Base-by-base conservation (phyloP, 1,139 yeast genomes). In the Yamadazyma epiphylla region DNA sequence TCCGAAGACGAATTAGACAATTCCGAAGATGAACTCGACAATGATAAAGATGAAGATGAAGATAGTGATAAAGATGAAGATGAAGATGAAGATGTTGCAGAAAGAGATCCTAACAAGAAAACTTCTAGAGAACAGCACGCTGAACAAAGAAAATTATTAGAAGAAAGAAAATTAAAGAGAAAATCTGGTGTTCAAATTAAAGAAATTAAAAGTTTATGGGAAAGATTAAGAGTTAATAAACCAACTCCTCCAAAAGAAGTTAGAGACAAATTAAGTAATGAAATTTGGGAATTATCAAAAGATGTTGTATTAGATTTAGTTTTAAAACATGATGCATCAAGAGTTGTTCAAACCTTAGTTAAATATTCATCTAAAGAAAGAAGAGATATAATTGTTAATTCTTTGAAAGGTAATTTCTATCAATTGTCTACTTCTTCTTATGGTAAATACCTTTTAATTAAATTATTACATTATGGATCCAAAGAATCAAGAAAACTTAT, bases 241-340 rank as follows among this genome's bases (percentile, higher is more conserved):
- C 89, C 91, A 28, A 84, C 95, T 14, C 71, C 88, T 26, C 83
- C 95, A 29, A 80, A 82, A 43, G 78, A 71, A 37, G 74, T 82
- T 21, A 80, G 96, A 55, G 84, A 82, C 39, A 81, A 82, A 58
- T 66, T 88, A 29, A 77, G 91, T 50, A 73, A 83, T 45, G 94
- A 89, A 58, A 80, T 86, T 25, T 89, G 96, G 96, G 79, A 72
- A 14, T 70, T 86, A 39, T 69, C 94, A 28, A 74, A 81, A 48
- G 89, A 83, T 49, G 77, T 79, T 29, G 75, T 88, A 33, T 76
- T 77, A 45, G 97, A 89, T 48, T 71, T 91, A 44, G 96, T 89
- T 23, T 59, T 91, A 64, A 89, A 91, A 64, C 98, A 91, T 54
- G 98, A 91, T 68, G 94, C 97, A 12, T 87, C 96, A 19, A 77